phyloP scores from a whole-genome alignment of 345 rosid species.

The Sisymbrium irio region DNA sequence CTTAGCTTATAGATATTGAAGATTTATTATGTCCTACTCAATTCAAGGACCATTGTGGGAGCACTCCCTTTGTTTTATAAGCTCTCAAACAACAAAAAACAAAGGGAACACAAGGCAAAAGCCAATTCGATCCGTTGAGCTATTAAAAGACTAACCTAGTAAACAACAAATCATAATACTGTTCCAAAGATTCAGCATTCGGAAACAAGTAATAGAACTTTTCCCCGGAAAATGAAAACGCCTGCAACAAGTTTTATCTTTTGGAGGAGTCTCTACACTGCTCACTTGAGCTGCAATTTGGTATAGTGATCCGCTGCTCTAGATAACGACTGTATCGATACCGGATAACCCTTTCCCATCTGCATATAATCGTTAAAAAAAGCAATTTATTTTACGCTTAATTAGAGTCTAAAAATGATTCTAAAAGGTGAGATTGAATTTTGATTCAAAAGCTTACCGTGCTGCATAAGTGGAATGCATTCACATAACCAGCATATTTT shows the following conservation, averaged over 20 bases:
- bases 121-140: not conserved
- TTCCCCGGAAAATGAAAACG: not conserved
- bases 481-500: conserved; percentile 89
- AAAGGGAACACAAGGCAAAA: not conserved
- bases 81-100: conserved; percentile 1
- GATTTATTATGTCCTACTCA: not conserved
- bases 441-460: conserved; percentile 53
- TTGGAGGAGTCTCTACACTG: not conserved
- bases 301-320: conserved; percentile 81
- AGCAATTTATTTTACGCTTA: not conserved
- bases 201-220: not conserved
- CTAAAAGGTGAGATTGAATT: not conserved
- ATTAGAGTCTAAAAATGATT: not conserved
- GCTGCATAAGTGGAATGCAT: conserved; percentile 69
- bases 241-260: conserved; percentile 10
- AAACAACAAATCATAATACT: conserved; percentile 18
- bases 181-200: not conserved
- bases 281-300: conserved; percentile 51
- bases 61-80: not conserved
- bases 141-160: conserved; percentile 7
- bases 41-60: not conserved
- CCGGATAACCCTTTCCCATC: conserved; percentile 86
- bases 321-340: conserved; percentile 87
- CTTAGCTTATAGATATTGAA: too few species aligned
- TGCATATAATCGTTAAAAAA: conserved; percentile 37